Conservation (phyloP, 2,329 filamentous ascomycete genomes). For the Paraphaeosphaeria minitans region DNA sequence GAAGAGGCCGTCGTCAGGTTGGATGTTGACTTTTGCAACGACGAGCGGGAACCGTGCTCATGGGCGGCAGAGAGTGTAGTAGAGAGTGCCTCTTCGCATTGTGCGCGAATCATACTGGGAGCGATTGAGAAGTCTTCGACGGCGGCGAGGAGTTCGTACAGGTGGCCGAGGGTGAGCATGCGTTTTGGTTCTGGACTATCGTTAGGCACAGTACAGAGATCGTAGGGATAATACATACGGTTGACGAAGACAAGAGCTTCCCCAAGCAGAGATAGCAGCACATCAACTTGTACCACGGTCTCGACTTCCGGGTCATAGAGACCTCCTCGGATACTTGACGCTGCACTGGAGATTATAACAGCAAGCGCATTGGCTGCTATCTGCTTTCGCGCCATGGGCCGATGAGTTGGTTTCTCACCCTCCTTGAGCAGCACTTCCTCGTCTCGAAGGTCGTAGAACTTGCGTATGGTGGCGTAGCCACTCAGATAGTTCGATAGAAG, state of each 20-base stretch:
- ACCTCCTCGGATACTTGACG: conserved; percentile 89
- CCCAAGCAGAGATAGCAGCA: conserved; percentile 79
- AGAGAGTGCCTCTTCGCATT: conserved; percentile 78
- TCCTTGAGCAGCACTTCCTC: conserved; percentile 55
- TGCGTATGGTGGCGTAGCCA: conserved; percentile 88
- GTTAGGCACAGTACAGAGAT: not conserved
- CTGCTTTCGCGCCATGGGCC: conserved; percentile 66
- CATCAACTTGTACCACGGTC: conserved; percentile 86
- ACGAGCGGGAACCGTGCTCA: conserved; percentile 38
- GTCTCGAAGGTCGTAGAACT: conserved; percentile 90
- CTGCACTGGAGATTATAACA: conserved; percentile 83
- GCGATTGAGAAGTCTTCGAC: conserved; percentile 82
- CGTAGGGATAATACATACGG: conserved; percentile 46
- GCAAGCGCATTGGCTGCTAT: conserved; percentile 75
- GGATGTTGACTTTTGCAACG: conserved; percentile 64
- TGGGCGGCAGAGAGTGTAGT: conserved; percentile 74
- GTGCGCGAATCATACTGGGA: conserved; percentile 70
- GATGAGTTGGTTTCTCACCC: conserved; percentile 49
- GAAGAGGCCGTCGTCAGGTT: conserved; percentile 59
- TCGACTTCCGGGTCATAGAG: conserved; percentile 81
- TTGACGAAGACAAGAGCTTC: conserved; percentile 81
- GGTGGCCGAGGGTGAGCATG: conserved; percentile 71
- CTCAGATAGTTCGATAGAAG: conserved; percentile 85
- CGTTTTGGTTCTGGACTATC: conserved; percentile 55
- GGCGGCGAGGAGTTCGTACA: conserved; percentile 75